These are phyloP conservation scores for Floccularia luteovirens DNA, from an alignment of 768 basidiomycete species.

Conservation along the genomic window DNA sequence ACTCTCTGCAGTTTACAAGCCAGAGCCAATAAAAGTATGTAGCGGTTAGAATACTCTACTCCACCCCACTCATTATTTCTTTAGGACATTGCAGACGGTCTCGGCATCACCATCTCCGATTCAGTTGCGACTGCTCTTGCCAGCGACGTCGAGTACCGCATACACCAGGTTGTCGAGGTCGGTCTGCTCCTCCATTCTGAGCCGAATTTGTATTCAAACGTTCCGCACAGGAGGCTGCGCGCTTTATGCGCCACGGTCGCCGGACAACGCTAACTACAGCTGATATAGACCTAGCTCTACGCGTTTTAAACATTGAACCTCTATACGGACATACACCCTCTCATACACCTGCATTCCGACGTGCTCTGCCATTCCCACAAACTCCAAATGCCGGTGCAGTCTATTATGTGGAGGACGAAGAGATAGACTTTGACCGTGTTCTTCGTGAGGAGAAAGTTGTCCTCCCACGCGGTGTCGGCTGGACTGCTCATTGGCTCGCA, in stretches of 20 bases:
- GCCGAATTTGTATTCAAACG: neutral
- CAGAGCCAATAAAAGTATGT: neutral
- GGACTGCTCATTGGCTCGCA: slow-evolving; percentile 97
- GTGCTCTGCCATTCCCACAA: slow-evolving; percentile 46
- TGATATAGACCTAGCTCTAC: slow-evolving; percentile 91
- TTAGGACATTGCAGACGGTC: slow-evolving; percentile 87
- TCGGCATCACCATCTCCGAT: slow-evolving; percentile 77
- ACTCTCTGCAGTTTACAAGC: neutral
- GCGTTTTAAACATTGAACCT: slow-evolving; percentile 94
- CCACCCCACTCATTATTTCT: too few species aligned
- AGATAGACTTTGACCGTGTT: slow-evolving; percentile 92
- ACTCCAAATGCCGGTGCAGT: slow-evolving; percentile 57
- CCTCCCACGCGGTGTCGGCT: slow-evolving; percentile 73
- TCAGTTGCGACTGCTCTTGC: slow-evolving; percentile 78
- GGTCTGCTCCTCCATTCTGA: slow-evolving; percentile 7
- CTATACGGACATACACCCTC: slow-evolving; percentile 78
- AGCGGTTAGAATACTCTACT: too few species aligned
- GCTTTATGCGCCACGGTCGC: slow-evolving; percentile 93
- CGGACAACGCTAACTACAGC: slow-evolving; percentile 84
- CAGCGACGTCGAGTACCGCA: slow-evolving; percentile 93
- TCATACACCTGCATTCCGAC: slow-evolving; percentile 55
- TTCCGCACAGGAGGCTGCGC: slow-evolving; percentile 74
- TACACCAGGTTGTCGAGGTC: slow-evolving; percentile 93
- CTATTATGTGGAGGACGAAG: slow-evolving; percentile 94
- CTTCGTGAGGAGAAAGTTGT: slow-evolving; percentile 80